These are phyloP conservation scores for Fraxinus sp. DNA, from an alignment of 305 asterid genomes.

Conservation along the genomic window DNA sequence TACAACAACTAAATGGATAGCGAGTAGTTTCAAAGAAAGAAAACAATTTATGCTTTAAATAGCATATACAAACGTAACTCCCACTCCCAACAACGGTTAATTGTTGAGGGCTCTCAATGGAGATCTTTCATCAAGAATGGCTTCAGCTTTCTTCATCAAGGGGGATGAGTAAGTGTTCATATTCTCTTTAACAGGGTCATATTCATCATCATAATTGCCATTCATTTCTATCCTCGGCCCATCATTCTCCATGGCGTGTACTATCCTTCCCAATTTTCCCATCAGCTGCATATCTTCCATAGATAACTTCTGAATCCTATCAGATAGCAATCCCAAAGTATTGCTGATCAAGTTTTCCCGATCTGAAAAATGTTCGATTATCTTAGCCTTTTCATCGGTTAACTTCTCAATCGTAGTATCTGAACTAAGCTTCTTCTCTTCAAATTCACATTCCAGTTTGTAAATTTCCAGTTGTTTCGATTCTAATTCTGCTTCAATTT, in stretches of 20 bases:
- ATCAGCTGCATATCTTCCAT: constrained; percentile 52
- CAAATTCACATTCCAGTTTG: constrained; percentile 25
- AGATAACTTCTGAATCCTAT: constrained; percentile 36
- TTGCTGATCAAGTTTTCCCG: constrained; percentile 35
- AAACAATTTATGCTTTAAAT: background rate
- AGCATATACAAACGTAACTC: background rate
- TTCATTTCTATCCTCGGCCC: constrained; percentile 10
- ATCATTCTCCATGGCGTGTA: constrained; percentile 30
- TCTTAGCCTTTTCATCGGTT: constrained; percentile 21
- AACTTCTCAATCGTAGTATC: constrained; percentile 30
- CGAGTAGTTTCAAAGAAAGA: background rate
- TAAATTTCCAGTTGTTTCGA: constrained; percentile 31
- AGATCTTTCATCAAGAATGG: constrained; percentile 49
- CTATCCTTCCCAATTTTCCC: constrained; percentile 50
- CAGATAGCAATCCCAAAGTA: constrained; percentile 35
- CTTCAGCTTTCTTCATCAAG: constrained; percentile 49
- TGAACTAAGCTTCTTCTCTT: constrained; percentile 7
- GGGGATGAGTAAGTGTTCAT: constrained; percentile 31
- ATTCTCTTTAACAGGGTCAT: constrained; percentile 59
- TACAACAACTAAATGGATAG: background rate
- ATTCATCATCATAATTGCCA: constrained; percentile 30
- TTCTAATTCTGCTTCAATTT: constrained; percentile 34
- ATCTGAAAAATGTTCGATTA: constrained; percentile 33
- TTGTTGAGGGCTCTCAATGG: constrained; percentile 71
- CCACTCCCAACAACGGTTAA: constrained; percentile 14